These are phyloP conservation scores for Penicillium waksmanii DNA, from an alignment of 495 filamentous ascomycete genomes.

Conservation along the genomic window DNA sequence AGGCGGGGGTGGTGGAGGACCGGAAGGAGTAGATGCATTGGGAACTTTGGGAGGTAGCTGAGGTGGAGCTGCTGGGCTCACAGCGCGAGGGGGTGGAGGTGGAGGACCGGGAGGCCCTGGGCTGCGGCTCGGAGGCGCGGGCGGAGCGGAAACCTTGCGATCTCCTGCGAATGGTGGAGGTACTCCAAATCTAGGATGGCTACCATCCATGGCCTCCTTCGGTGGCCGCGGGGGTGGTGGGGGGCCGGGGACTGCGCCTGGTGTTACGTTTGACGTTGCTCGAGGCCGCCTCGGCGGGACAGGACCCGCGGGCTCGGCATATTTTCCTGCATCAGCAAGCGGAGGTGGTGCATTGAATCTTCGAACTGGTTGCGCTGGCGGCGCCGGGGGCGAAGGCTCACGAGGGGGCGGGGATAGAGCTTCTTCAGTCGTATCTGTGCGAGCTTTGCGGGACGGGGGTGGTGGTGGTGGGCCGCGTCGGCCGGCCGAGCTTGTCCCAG, in stretches of 20 bases:
- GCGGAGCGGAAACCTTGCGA: conserved; percentile 64
- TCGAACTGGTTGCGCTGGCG: conserved; percentile 40
- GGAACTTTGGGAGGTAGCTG: conserved; percentile 76
- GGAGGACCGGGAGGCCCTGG: conserved; percentile 58
- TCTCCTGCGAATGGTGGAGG: conserved; percentile 82
- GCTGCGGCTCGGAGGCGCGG: conserved; percentile 74
- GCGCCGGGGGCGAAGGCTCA: conserved; percentile 53
- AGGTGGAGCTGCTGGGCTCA: conserved; percentile 57
- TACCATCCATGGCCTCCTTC: conserved; percentile 80
- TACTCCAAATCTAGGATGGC: conserved; percentile 65
- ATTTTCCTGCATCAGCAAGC: conserved; percentile 84
- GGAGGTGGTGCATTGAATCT: conserved; percentile 84
- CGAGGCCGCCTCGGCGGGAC: conserved; percentile 57
- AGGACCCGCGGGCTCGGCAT: conserved; percentile 59
- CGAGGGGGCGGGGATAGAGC: conserved; percentile 54
- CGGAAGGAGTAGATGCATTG: conserved; percentile 34
- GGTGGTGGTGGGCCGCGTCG: conserved; percentile 81
- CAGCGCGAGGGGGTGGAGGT: conserved; percentile 69
- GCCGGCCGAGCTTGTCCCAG: conserved; percentile 63
- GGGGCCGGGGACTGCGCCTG: conserved; percentile 65
- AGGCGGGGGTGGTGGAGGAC: conserved; percentile 63
- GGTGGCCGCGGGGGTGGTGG: conserved; percentile 86
- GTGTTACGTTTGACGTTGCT: conserved; percentile 50
- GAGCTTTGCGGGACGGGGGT: conserved; percentile 73
- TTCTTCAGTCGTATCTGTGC: conserved; percentile 55